Percentiles rank a stretch among this genome's conserved stretches.
These are phyloP conservation scores for Solanum chilense DNA, from an alignment of 257 asterid genomes.

Conservation along the genomic window DNA sequence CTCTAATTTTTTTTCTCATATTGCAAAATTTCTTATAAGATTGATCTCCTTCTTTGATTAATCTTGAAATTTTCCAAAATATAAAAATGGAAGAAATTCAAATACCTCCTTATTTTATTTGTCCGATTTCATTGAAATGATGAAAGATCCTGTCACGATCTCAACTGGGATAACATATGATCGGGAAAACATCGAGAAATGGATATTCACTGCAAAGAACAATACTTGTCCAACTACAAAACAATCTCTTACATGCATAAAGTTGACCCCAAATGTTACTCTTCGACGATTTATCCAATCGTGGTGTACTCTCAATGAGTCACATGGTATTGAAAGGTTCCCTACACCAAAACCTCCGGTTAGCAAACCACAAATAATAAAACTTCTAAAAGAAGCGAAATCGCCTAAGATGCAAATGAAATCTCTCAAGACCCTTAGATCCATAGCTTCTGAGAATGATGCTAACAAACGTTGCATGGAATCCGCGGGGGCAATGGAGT, in stretches of 20 bases:
- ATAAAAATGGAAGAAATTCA: constrained; percentile 41
- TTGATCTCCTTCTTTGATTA: not conserved
- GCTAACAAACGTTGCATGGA: constrained; percentile 60
- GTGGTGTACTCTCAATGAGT: constrained; percentile 65
- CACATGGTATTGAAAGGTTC: constrained; percentile 46
- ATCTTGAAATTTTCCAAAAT: not conserved
- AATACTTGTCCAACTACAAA: constrained; percentile 60
- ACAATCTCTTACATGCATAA: constrained; percentile 23
- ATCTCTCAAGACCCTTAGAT: constrained; percentile 32
- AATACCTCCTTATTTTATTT: constrained; percentile 60
- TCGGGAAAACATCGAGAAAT: constrained; percentile 61
- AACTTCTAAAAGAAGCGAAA: constrained; percentile 34
- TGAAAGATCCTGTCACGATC: constrained; percentile 75
- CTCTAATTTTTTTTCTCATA: not conserved
- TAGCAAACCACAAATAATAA: constrained; percentile 38
- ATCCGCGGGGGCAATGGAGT: constrained; percentile 38
- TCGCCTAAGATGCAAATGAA: constrained; percentile 19
- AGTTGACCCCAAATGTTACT: constrained; percentile 58
- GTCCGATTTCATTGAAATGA: constrained; percentile 72
- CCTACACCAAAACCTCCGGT: constrained; percentile 75
- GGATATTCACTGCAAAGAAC: constrained; percentile 46
- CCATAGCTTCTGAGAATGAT: constrained; percentile 54
- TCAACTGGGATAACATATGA: constrained; percentile 81
- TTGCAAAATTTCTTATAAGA: not conserved
- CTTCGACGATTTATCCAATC: constrained; percentile 76